These are phyloP conservation scores for Aspergillus sojae DNA, from an alignment of 2,329 filamentous ascomycete genomes.

Conservation along the genomic window DNA sequence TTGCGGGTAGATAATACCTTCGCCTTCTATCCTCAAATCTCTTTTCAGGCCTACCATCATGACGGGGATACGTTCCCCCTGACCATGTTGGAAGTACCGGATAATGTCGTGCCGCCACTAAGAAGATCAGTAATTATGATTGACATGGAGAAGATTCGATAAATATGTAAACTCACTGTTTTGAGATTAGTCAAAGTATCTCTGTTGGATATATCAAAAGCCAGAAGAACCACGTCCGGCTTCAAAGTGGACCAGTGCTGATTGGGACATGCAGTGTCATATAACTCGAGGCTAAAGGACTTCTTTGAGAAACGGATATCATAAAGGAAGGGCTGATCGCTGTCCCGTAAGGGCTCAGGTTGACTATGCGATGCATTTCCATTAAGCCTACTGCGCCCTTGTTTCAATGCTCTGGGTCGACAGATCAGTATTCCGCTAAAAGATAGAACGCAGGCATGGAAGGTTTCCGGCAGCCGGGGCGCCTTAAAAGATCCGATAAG, in stretches of 20 bases:
- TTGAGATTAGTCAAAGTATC: constrained; percentile 52
- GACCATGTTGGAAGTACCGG: constrained; percentile 53
- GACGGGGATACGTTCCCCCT: constrained; percentile 54
- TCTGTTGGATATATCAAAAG: constrained; percentile 61
- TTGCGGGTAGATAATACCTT: constrained; percentile 46
- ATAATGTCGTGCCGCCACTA: constrained; percentile 49
- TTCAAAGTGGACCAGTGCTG: constrained; percentile 57
- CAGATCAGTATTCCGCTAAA: background rate
- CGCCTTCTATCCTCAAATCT: constrained; percentile 54
- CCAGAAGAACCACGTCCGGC: constrained; percentile 60
- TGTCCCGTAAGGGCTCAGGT: constrained; percentile 53
- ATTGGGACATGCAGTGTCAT: constrained; percentile 60
- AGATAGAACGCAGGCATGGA: background rate
- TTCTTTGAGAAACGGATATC: constrained; percentile 60
- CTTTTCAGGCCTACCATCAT: constrained; percentile 63
- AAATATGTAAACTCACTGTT: constrained; percentile 26
- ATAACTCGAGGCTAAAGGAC: constrained; percentile 58
- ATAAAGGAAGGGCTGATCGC: constrained; percentile 62
- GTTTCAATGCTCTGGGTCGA: constrained; percentile 20
- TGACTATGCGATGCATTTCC: constrained; percentile 32
- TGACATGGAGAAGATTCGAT: background rate
- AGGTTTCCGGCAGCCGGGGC: background rate
- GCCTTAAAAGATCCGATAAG: background rate
- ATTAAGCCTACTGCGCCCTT: constrained; percentile 19
- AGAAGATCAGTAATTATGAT: background rate